Conservation (phyloP, 768 basidiomycete species). For the Leucosporidium creatinivorum region DNA sequence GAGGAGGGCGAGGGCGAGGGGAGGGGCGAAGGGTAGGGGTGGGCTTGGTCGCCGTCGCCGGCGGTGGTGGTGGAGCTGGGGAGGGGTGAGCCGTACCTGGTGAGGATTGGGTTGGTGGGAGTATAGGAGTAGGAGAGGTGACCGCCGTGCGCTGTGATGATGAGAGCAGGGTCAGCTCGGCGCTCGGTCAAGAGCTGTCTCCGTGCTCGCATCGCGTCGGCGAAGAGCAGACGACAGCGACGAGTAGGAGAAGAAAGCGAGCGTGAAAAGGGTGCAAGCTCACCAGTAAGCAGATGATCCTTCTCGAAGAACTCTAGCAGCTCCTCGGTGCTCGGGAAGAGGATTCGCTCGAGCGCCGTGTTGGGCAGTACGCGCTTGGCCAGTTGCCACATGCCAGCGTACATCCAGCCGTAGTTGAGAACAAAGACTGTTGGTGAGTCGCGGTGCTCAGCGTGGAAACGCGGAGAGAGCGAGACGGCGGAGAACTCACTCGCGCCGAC, state of each 20-base stretch:
- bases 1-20: conserved; percentile 14
- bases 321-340: conserved; percentile 33
- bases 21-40: background rate
- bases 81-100: conserved; percentile 18
- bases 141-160: conserved; percentile 32
- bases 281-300: conserved; percentile 30
- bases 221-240: background rate
- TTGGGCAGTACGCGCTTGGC: conserved; percentile 35
- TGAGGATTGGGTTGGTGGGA: conserved; percentile 29
- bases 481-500: conserved; percentile 21
- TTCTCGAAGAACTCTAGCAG: conserved; percentile 35
- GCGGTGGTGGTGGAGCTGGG: conserved; percentile 4
- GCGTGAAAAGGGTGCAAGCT: background rate
- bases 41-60: background rate
- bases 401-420: conserved; percentile 37
- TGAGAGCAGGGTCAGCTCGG: background rate
- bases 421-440: conserved; percentile 15
- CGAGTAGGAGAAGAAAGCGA: background rate
- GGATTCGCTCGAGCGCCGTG: conserved; percentile 36
- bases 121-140: conserved; percentile 27
- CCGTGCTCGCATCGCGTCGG: too few species aligned
- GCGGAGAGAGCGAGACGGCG: background rate
- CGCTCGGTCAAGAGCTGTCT: too few species aligned
- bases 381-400: conserved; percentile 36
- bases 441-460: too few species aligned